Percentiles rank a stretch among this genome's conserved stretches.
phyloP scores from a whole-genome alignment of 2,329 filamentous ascomycete genomes.

The Blumeria hordei region DNA sequence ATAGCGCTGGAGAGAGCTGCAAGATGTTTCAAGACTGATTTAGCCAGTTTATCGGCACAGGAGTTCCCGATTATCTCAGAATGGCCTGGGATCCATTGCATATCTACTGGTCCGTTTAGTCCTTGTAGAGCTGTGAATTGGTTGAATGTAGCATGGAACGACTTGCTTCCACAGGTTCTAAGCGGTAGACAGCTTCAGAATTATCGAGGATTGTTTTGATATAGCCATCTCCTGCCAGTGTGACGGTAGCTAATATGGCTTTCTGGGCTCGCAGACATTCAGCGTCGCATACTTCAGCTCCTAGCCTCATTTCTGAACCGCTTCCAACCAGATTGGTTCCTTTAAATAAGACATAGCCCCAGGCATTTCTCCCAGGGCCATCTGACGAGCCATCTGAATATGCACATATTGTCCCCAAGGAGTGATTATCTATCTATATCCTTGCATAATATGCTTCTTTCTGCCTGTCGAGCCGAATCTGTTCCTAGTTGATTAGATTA shows the following conservation, averaged over 20 bases:
- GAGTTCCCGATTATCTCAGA: neutral
- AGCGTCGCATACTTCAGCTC: neutral
- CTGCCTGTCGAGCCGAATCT: neutral
- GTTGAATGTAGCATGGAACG: neutral
- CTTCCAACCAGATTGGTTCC: neutral
- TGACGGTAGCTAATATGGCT: neutral
- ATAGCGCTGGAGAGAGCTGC: neutral
- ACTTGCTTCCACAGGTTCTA: neutral
- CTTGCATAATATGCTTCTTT: neutral
- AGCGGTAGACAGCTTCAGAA: neutral
- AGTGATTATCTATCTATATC: neutral
- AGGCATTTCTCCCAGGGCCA: neutral
- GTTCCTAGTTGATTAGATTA: neutral
- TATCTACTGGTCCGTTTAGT: neutral
- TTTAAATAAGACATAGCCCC: neutral
- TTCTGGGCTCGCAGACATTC: neutral
- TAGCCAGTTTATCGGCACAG: neutral
- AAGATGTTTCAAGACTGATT: neutral
- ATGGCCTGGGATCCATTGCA: neutral
- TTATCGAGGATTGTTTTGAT: neutral
- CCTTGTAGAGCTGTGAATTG: neutral
- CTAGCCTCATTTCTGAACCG: neutral
- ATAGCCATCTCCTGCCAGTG: neutral
- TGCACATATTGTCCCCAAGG: neutral
- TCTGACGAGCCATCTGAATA: neutral